phyloP scores from a whole-genome alignment of 257 asterid genomes.

The Solanum virginianum region DNA sequence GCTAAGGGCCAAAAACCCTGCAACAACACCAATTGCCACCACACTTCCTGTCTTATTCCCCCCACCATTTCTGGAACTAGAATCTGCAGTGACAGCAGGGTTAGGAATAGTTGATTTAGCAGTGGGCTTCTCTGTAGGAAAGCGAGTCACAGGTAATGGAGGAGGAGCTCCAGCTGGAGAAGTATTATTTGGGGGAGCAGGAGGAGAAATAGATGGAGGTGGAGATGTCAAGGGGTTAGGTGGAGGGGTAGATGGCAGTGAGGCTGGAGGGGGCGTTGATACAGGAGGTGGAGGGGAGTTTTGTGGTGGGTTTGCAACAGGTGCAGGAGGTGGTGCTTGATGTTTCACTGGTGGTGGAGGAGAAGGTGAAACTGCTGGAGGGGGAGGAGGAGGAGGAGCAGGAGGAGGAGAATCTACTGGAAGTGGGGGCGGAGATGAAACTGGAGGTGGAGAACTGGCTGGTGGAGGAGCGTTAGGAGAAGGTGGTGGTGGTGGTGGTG shows the following conservation, averaged over 20 bases:
- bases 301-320: slow-evolving; percentile 24
- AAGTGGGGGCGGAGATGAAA: slow-evolving; percentile 16
- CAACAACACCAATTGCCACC: slow-evolving; percentile 39
- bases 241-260: slow-evolving; percentile 25
- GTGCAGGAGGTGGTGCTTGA: slow-evolving; percentile 46
- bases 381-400: slow-evolving; percentile 29
- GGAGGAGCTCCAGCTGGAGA: slow-evolving; percentile 13
- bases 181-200: slow-evolving; percentile 30
- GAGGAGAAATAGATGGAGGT: slow-evolving; percentile 17
- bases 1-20: slow-evolving; percentile 57
- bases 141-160: slow-evolving; percentile 21
- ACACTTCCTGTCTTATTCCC: slow-evolving; percentile 32
- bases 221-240: slow-evolving; percentile 20
- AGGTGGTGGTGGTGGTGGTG: slow-evolving; percentile 7
- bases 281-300: slow-evolving; percentile 34
- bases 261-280: slow-evolving; percentile 28
- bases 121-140: slow-evolving; percentile 51
- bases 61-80: slow-evolving; percentile 21
- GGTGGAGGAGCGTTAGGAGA: slow-evolving; percentile 25
- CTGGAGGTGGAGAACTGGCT: slow-evolving; percentile 21
- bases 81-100: slow-evolving; percentile 28
- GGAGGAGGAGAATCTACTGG: slow-evolving; percentile 11
- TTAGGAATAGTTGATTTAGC: slow-evolving; percentile 33
- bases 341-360: slow-evolving; percentile 29
- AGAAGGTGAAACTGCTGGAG: slow-evolving; percentile 21